Evolutionary conservation across 768 basidiomycete genomes (phyloP).

Genomic region (Boletus reticuloceps): DNA sequence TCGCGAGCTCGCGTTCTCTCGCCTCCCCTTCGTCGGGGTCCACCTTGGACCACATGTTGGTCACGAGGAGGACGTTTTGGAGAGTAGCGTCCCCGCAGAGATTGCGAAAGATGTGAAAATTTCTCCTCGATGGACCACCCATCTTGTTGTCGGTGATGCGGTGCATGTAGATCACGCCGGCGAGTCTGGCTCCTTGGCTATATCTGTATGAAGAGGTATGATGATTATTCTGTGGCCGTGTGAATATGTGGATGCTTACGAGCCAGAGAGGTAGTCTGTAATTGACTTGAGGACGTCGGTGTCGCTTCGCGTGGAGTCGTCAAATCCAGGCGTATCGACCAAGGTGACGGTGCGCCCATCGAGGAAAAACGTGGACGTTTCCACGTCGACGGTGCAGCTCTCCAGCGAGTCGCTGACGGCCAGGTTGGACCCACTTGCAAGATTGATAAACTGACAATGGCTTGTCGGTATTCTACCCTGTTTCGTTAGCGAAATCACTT

Average conservation of each 20-base stretch:
- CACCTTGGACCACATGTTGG: conserved; percentile 52
- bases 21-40: conserved; percentile 32
- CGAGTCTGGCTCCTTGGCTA: conserved; percentile 19
- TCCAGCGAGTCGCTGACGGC: conserved; percentile 25
- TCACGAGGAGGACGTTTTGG: conserved; percentile 47
- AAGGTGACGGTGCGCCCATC: conserved; percentile 42
- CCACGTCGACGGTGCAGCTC: conserved; percentile 24
- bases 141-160: conserved; percentile 49
- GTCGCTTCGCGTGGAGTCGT: conserved; percentile 48
- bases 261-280: conserved; percentile 31
- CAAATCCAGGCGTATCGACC: conserved; percentile 62
- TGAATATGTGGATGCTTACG: conserved; percentile 19
- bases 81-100: conserved; percentile 50
- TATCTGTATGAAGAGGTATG: conserved; percentile 19
- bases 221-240: neutral
- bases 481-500: neutral
- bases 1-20: conserved; percentile 45
- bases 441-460: conserved; percentile 16
- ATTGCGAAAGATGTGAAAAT: conserved; percentile 48
- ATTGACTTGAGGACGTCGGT: conserved; percentile 46
- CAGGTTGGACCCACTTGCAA: conserved; percentile 18
- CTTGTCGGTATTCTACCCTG: neutral
- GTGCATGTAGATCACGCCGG: conserved; percentile 53
- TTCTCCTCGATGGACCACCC: conserved; percentile 48
- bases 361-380: conserved; percentile 40